These are phyloP conservation scores for Kazachstania taianensis DNA, from an alignment of 805 yeast species.

Conservation along the genomic window DNA sequence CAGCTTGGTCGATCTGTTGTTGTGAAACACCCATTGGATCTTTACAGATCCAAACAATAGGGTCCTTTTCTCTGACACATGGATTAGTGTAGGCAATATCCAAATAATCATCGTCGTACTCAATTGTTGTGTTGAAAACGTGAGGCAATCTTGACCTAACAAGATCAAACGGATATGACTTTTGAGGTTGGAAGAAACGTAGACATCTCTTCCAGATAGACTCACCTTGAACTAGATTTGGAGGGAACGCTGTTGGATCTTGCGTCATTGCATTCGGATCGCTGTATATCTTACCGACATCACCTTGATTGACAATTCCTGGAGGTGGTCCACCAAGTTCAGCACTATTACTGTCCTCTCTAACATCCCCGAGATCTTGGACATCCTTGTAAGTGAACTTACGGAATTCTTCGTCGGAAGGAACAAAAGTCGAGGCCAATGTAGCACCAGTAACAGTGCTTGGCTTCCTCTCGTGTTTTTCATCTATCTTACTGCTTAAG, in stretches of 20 bases:
- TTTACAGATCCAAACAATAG: slow-evolving; percentile 60
- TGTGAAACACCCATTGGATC: slow-evolving; percentile 61
- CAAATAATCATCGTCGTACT: slow-evolving; percentile 25
- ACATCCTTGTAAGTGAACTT: slow-evolving; percentile 19
- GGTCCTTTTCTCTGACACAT: slow-evolving; percentile 27
- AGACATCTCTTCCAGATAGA: slow-evolving; percentile 13
- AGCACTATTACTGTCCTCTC: background rate
- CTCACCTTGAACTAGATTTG: slow-evolving; percentile 12
- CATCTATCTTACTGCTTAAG: background rate
- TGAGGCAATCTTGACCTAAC: slow-evolving; percentile 34
- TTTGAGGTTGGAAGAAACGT: slow-evolving; percentile 39
- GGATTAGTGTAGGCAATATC: slow-evolving; percentile 27
- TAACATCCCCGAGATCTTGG: slow-evolving; percentile 7
- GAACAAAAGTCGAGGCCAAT: slow-evolving; percentile 17
- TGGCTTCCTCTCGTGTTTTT: slow-evolving; percentile 3
- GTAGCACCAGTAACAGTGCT: slow-evolving; percentile 6
- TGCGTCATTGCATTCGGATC: slow-evolving; percentile 17
- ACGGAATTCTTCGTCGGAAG: slow-evolving; percentile 20
- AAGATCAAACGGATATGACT: slow-evolving; percentile 35
- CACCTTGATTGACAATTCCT: slow-evolving; percentile 14
- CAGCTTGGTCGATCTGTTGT: slow-evolving; percentile 45
- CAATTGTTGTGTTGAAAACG: slow-evolving; percentile 26
- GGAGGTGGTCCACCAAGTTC: slow-evolving; percentile 2
- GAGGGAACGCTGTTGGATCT: slow-evolving; percentile 20
- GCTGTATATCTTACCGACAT: slow-evolving; percentile 19